Percentiles rank a stretch among this genome's conserved stretches.
Conservation (phyloP, 495 filamentous ascomycete species). For the Lepidopterella palustris region DNA sequence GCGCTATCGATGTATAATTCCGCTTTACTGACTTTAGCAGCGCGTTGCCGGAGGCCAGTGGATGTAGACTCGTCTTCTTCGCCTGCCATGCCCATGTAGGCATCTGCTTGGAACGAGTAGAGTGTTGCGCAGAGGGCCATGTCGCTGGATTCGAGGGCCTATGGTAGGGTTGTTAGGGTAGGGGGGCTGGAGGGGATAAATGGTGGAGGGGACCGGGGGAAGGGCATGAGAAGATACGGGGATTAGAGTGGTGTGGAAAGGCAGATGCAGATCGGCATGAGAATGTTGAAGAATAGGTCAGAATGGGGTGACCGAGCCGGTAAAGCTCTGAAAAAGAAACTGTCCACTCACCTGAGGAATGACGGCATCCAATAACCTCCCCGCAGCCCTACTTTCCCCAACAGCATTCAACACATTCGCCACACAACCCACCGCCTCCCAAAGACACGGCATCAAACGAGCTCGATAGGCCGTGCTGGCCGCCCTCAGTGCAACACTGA, state of each 20-base stretch:
- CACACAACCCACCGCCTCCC: constrained; percentile 67
- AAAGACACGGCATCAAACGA: constrained; percentile 64
- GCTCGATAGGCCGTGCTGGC: constrained; percentile 69
- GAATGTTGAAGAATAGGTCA: too few relatives aligned
- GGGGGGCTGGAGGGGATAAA: neutral
- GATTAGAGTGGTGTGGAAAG: too few relatives aligned
- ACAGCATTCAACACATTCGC: constrained; percentile 63
- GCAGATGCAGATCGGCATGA: too few relatives aligned
- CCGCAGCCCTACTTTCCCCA: constrained; percentile 66
- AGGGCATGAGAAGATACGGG: too few relatives aligned
- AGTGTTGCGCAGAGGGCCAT: constrained; percentile 56
- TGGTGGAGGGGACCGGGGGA: neutral
- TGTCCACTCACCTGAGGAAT: constrained; percentile 56
- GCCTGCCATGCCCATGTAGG: constrained; percentile 75
- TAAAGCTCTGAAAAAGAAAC: neutral
- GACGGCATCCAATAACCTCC: constrained; percentile 60
- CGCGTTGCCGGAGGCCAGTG: constrained; percentile 9
- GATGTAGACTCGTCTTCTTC: constrained; percentile 28
- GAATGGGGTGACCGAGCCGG: neutral
- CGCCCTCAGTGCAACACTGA: constrained; percentile 75
- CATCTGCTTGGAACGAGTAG: constrained; percentile 73
- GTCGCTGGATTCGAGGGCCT: constrained; percentile 67
- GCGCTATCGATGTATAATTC: constrained; percentile 22
- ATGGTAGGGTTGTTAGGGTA: neutral
- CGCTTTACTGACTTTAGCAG: constrained; percentile 27